Evolutionary conservation across 2,329 filamentous ascomycete species (phyloP), one percentile per base, ranked within the genome.

Genomic region (Aspergillus sergii): DNA sequence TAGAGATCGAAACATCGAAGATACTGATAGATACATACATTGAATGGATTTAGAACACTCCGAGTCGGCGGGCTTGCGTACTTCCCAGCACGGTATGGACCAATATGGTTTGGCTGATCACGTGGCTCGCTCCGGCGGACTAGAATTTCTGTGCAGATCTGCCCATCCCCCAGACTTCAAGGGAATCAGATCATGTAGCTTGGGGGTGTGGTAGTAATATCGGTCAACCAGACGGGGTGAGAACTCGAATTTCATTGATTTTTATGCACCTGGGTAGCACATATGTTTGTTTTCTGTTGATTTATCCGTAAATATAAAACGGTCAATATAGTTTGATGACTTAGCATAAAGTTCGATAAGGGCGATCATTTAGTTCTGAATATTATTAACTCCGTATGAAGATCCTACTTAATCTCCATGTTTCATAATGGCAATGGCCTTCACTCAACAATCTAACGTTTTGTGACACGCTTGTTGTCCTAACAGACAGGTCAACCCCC

Each of bases 61-160:
- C 28, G 51, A 32, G 10, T 55, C 51, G 8, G 12, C 54, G 10
- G 26, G 14, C 34, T n/a, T 36, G 72, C 72, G 72, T 70, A 73
- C 48, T 71, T 70, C 63, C 67, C 66, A 73, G 70, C 66, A 72
- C 71, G 65, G 64, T 50, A 54, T 64, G 66, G 62, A 59, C 62
- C 21, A 34, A 62, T 67, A 19, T 21, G 65, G 64, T 45, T 54
- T 71, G 64, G 72, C 60, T 59, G 45, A 57, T 72, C 72, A 72
- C 71, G 69, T 73, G 72, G 62, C 54, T 60, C 57, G 48, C 65
- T 62, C 62, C 56, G 63, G 34, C 50, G 53, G 58, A 43, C 32
- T 57, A 61, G 58, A 53, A 54, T 58, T 48, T 62, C 63, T 59
- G 23, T 41, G 45, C 62, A 58, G 59, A 64, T 66, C 62, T 61